Evolutionary conservation across 192 early-diverging fungal species (phyloP).

Genomic region (Gonapodya sp.): DNA sequence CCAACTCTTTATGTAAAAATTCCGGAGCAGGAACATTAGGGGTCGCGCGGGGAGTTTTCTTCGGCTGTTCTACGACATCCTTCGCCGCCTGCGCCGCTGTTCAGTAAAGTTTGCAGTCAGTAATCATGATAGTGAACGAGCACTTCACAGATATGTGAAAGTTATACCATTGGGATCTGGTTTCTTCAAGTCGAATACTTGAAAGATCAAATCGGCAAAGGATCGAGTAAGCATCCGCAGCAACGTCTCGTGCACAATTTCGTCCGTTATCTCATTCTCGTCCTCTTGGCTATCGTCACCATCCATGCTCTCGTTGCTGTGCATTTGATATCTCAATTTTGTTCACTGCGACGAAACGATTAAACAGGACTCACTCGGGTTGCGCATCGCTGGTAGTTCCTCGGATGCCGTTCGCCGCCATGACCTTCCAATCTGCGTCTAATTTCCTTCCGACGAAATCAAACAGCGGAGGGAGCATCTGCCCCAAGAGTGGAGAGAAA

Average conservation of each 20-base stretch:
- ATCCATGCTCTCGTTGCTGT: background rate
- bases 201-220: background rate
- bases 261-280: background rate
- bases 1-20: background rate
- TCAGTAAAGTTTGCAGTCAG: background rate
- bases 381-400: background rate
- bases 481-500: background rate
- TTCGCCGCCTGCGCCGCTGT: background rate
- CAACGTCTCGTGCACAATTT: conserved; percentile 1
- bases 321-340: no score
- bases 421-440: background rate
- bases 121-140: background rate
- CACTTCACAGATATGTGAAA: background rate
- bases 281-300: background rate
- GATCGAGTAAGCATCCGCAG: background rate
- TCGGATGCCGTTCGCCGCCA: background rate
- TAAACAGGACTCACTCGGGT: no score
- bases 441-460: background rate
- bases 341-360: no score
- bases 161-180: background rate
- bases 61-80: background rate
- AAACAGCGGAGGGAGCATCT: background rate
- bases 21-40: background rate
- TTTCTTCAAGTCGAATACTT: background rate
- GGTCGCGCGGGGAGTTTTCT: background rate